A percentile compares a stretch with the other conserved stretches of the same genome.
These are phyloP conservation scores for Santalum album DNA, from an alignment of 164 flowering plant species.

Conservation along the genomic window DNA sequence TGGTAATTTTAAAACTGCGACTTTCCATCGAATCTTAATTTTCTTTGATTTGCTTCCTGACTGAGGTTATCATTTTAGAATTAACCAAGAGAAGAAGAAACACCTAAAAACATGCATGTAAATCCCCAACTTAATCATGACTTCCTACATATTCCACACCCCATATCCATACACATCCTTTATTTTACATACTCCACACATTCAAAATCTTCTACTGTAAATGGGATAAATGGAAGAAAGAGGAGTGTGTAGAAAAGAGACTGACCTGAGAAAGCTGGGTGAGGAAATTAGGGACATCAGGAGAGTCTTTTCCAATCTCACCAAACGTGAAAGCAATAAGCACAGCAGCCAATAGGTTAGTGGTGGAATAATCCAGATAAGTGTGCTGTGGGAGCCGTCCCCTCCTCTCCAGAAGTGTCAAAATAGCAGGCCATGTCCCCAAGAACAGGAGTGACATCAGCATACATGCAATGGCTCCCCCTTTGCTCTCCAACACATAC, in stretches of 20 bases:
- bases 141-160: too few relatives aligned
- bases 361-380: conserved; percentile 73
- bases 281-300: conserved; percentile 53
- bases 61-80: too few relatives aligned
- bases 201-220: too few relatives aligned
- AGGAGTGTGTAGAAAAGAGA: conserved; percentile 1
- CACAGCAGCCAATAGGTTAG: conserved; percentile 76
- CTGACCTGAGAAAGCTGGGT: conserved; percentile 64
- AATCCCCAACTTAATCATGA: too few relatives aligned
- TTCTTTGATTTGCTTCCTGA: too few relatives aligned
- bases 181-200: too few relatives aligned
- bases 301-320: conserved; percentile 47
- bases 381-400: conserved; percentile 93
- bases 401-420: conserved; percentile 67
- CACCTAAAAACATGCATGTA: too few relatives aligned
- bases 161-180: too few relatives aligned
- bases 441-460: conserved; percentile 52
- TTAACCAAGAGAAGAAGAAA: too few relatives aligned
- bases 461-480: conserved; percentile 79
- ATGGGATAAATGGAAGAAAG: too few relatives aligned
- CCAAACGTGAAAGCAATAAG: conserved; percentile 78
- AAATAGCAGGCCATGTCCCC: conserved; percentile 88
- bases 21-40: too few relatives aligned
- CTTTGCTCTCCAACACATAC: conserved; percentile 76
- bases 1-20: too few relatives aligned